These are phyloP conservation scores for Vanilla planifolia DNA, from an alignment of 106 monocot genomes.

Conservation along the genomic window DNA sequence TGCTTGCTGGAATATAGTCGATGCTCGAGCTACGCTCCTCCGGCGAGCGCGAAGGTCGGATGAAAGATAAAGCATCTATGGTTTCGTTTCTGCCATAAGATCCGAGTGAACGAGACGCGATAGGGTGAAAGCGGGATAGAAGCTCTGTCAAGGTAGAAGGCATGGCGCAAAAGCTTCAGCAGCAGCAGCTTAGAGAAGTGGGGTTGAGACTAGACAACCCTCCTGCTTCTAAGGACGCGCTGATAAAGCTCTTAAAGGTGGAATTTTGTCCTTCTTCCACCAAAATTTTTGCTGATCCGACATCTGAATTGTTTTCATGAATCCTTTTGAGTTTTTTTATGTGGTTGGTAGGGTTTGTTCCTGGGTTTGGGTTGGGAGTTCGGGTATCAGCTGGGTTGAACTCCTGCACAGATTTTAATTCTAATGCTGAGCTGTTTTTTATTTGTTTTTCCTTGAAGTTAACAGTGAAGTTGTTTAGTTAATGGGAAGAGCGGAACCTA, in stretches of 20 bases:
- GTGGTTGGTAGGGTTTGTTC: conserved; percentile 2
- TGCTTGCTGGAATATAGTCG: too few species aligned
- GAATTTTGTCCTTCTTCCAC: neutral
- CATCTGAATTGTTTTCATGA: neutral
- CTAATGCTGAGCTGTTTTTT: neutral
- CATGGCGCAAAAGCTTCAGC: conserved; percentile 35
- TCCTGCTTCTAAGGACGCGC: conserved; percentile 74
- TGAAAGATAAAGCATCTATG: neutral
- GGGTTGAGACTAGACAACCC: conserved; percentile 70
- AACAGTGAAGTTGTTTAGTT: neutral
- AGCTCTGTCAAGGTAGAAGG: neutral
- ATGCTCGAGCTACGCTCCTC: too few species aligned
- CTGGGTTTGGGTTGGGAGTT: conserved; percentile 3
- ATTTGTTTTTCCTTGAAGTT: neutral
- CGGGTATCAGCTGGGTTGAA: neutral
- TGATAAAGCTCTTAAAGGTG: conserved; percentile 81
- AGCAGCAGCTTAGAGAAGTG: conserved; percentile 73
- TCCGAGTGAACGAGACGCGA: too few species aligned
- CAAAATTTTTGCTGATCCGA: neutral
- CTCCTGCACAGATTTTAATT: too few species aligned
- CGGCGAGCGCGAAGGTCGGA: neutral
- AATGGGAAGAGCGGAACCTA: too few species aligned
- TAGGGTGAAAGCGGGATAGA: neutral
- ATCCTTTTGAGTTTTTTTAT: neutral
- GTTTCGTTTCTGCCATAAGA: neutral